Conservation (phyloP, 2,329 filamentous ascomycete species). For the Stagonosporopsis tanaceti region DNA sequence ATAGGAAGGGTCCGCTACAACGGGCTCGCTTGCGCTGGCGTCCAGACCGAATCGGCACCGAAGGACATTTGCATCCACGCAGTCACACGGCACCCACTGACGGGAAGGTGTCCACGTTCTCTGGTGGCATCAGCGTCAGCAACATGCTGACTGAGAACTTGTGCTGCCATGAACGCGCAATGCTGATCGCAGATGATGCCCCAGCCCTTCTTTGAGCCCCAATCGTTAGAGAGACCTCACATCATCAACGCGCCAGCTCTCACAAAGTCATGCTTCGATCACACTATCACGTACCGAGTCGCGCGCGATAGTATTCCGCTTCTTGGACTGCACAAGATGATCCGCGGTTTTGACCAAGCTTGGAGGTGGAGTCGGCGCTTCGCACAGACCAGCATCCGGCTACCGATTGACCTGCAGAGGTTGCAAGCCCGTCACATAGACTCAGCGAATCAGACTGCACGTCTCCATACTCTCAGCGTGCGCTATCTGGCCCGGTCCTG, state of each 20-base stretch:
- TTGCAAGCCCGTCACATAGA: slow-evolving; percentile 40
- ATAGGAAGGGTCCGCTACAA: slow-evolving; percentile 15
- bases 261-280: slow-evolving; percentile 32
- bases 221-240: not conserved
- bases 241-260: slow-evolving; percentile 3
- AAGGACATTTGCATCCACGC: not conserved
- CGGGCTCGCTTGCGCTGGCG: slow-evolving; percentile 16
- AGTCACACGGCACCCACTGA: slow-evolving; percentile 1
- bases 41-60: slow-evolving; percentile 8
- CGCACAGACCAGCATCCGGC: slow-evolving; percentile 31
- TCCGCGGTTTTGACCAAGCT: slow-evolving; percentile 18
- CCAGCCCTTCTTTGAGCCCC: not conserved
- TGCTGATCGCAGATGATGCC: not conserved
- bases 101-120: not conserved
- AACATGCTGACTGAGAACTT: slow-evolving; percentile 12
- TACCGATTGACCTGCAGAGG: slow-evolving; percentile 24
- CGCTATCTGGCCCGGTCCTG: slow-evolving; percentile 33
- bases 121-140: slow-evolving; percentile 1
- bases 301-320: slow-evolving; percentile 21
- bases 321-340: slow-evolving; percentile 18
- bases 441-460: slow-evolving; percentile 29
- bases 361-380: slow-evolving; percentile 40
- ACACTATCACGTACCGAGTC: slow-evolving; percentile 37
- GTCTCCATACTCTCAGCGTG: slow-evolving; percentile 20
- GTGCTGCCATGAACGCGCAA: slow-evolving; percentile 13